A percentile compares a stretch with the other conserved stretches of the same genome.
phyloP scores from a whole-genome alignment of 2,329 filamentous ascomycete species.

The Pseudogymnoascus verrucosus region DNA sequence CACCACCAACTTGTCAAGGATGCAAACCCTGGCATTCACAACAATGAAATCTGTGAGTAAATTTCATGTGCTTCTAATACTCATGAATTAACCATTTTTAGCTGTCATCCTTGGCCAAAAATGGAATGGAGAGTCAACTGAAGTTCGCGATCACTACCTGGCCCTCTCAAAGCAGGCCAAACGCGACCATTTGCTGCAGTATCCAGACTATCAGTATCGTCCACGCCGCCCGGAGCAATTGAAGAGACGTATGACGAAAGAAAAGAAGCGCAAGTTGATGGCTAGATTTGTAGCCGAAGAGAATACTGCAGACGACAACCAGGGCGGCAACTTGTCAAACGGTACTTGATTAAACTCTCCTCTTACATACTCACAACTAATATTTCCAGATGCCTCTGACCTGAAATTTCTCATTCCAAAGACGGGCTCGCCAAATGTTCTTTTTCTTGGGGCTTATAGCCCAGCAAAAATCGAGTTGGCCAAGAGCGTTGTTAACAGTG shows the following conservation, averaged over 20 bases:
- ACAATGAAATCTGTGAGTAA: conserved; percentile 37
- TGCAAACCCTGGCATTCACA: conserved; percentile 30
- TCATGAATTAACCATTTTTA: conserved; percentile 5
- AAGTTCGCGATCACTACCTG: conserved; percentile 11
- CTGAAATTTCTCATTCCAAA: not conserved
- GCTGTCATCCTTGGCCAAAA: conserved; percentile 10
- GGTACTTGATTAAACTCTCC: not conserved
- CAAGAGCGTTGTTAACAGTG: not conserved
- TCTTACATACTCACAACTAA: not conserved
- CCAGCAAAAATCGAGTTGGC: not conserved
- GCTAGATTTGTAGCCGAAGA: not conserved
- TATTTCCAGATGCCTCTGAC: not conserved
- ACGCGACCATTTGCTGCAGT: conserved; percentile 11
- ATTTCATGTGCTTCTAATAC: not conserved
- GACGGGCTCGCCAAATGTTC: not conserved
- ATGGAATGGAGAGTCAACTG: conserved; percentile 9
- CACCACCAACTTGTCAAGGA: conserved; percentile 30
- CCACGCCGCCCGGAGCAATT: not conserved
- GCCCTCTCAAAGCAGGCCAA: conserved; percentile 9
- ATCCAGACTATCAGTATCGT: conserved; percentile 13
- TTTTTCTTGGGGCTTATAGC: not conserved
- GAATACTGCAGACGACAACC: not conserved
- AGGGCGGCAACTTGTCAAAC: not conserved
- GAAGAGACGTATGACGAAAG: not conserved
- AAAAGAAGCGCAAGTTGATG: not conserved